A percentile compares a stretch with the other conserved stretches of the same genome.
Conservation (phyloP, 140 eudicot species). For the Stevia rebaudiana region DNA sequence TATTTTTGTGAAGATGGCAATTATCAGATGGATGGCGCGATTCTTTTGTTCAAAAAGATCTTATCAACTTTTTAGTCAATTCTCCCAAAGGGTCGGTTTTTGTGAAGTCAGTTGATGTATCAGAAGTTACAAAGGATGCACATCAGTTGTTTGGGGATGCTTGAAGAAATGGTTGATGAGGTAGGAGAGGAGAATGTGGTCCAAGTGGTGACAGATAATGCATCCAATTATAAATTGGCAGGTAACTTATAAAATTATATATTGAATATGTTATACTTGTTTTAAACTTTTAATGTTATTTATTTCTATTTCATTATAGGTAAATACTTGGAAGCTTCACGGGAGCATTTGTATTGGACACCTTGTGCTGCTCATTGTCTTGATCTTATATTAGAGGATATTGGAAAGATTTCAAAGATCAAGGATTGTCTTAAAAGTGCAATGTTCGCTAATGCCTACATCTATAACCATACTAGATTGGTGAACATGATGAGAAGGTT, state of each 20-base stretch:
- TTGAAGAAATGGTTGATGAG: conserved; percentile 10
- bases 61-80: neutral
- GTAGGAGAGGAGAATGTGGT: neutral
- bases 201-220: conserved; percentile 2
- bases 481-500: conserved; percentile 19
- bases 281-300: no score
- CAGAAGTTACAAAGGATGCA: neutral
- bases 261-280: no score
- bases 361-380: neutral
- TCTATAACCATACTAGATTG: neutral
- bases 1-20: no score
- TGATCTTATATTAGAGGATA: neutral
- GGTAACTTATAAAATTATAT: neutral
- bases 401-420: neutral
- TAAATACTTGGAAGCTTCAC: neutral
- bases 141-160: neutral
- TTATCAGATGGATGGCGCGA: no score
- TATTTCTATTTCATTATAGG: neutral
- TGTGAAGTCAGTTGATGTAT: neutral
- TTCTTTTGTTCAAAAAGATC: neutral
- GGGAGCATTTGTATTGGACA: neutral
- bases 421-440: neutral
- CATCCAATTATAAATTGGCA: neutral
- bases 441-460: neutral
- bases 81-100: neutral